Base-by-base conservation (phyloP, 345 rosid genomes). In the Corchorus capsularis region DNA sequence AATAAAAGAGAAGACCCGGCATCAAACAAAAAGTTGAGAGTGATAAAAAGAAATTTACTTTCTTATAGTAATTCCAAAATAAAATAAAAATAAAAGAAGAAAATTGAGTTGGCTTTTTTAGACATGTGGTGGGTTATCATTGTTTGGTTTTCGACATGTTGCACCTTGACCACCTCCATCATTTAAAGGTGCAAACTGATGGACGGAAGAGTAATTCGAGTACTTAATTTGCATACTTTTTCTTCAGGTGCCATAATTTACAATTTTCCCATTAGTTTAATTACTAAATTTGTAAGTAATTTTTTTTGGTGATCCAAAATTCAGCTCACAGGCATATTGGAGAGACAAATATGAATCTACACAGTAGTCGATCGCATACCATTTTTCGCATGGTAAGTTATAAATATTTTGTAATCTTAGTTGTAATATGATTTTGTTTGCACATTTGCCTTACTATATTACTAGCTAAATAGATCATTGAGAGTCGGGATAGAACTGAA, bases 251-350 rank as follows among this genome's bases (percentile, higher is more conserved):
- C 9, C 47, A 5, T 5, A 45, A 5, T 45, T 0, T 39, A 45
- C 47, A 7, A 45, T 45, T 7, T 45, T 27, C 47, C 6, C 47
- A 6, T 8, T 45, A 45, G 47, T 43, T 43, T 43, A 6, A 6
- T 1, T 43, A 43, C 47, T 8, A 43, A 43, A 6, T 43, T 6
- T 43, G 47, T 43, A 43, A 43, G 1, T 43, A 43, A 43, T 8
- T 32, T 5, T 6, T 34, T 57, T 35, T 7, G 71, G 46, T 41
- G 72, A 16, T 55, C 13, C 43, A 60, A 77, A 69, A 82, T 88
- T 86, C 90, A 95, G 99, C 96, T 79, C 97, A 95, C 79, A 86
- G 99, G 80, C 99, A 93, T 80, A 89, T 91, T 80, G 99, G 97
- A 62, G 98, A 93, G 89, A 95, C 99, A 49, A 93, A 95, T 78